Base-by-base conservation (phyloP, 2,329 filamentous ascomycete genomes). In the Pseudogymnoascus sp. region DNA sequence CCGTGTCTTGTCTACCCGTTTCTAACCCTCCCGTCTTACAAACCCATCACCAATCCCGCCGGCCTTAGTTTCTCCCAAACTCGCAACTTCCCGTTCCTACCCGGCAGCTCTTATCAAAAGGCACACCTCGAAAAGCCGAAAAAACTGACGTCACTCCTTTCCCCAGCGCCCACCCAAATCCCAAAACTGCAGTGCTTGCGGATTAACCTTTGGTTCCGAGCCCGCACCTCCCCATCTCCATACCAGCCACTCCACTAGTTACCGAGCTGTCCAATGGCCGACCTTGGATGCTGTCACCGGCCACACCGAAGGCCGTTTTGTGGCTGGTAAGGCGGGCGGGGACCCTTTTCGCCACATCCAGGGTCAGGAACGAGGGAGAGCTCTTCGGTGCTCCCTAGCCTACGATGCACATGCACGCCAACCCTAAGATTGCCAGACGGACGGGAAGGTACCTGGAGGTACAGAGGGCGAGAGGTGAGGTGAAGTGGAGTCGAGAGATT, bases 261-360 rank as follows among this genome's bases (percentile, higher is more conserved):
- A 14, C 25, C 43, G 43, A 2, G 14, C 12, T 20, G 39, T 6
- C 39, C 41, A 50, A 50, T 28, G 3, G 7, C 14, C 22, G 8
- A 6, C 14, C 14, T 2, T 5, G 6, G 6, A 9, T 14, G 11
- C n/a, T 50, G 43, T 22, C 43, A 54, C 43, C 43, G 43, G 43
- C 43, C 25, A 54, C 43, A 18, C 43, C 43, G 43, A 54, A 12
- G 18, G n/a, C 25, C 43, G 12, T n/a, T 18, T 54, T 54, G 43
- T 54, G 25, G 43, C 43, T 54, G 43, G 43, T 54, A 54, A 54
- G 43, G 43, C 43, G n/a, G 43, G 25, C 43, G 43, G 43, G 25
- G 25, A 25, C 43, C 25, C 25, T 18, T 50, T 50, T 50, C 43
- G 25, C 43, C 43, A 50, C 43, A 50, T 18, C 43, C 43, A 50